A percentile compares a stretch with the other conserved stretches of the same genome.
Evolutionary conservation across 75 land plant genomes (phyloP).

Genomic region (Gnetum montanum): DNA sequence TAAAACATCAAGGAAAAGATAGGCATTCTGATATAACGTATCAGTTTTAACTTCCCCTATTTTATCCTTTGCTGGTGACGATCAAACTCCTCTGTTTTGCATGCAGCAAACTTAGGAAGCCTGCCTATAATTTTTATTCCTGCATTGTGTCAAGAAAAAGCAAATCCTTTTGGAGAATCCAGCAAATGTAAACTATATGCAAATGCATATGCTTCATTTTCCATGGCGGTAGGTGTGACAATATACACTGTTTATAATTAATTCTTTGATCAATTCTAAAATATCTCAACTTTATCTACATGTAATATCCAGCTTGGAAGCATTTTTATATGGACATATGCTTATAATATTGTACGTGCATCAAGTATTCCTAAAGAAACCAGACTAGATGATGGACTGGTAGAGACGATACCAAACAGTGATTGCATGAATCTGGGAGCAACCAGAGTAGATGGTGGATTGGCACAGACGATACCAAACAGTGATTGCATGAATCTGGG

Average conservation of each 20-base stretch:
- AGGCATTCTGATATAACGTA: neutral
- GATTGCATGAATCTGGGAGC: no score
- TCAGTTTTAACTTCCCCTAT: no score
- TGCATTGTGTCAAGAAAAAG: constrained; percentile 57
- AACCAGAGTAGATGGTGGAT: no score
- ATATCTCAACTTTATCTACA: neutral
- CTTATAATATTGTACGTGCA: constrained; percentile 21
- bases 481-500: no score
- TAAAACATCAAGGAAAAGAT: neutral
- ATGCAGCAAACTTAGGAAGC: constrained; percentile 68
- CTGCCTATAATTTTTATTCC: constrained; percentile 59
- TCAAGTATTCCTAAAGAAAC: neutral
- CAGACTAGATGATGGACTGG: no score
- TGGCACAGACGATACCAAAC: no score
- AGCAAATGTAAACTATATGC: constrained; percentile 34
- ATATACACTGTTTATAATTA: neutral
- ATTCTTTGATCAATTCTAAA: neutral
- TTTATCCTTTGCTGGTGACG: no score
- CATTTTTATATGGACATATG: constrained; percentile 65
- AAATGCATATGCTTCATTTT: constrained; percentile 71
- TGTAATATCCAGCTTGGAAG: constrained; percentile 53
- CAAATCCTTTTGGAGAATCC: constrained; percentile 54
- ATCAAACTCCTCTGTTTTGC: neutral
- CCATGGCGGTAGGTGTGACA: constrained; percentile 57
- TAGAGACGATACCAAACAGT: no score